Evolutionary conservation across 306 rosid genomes (phyloP).

Genomic region (Glycine latifolia): DNA sequence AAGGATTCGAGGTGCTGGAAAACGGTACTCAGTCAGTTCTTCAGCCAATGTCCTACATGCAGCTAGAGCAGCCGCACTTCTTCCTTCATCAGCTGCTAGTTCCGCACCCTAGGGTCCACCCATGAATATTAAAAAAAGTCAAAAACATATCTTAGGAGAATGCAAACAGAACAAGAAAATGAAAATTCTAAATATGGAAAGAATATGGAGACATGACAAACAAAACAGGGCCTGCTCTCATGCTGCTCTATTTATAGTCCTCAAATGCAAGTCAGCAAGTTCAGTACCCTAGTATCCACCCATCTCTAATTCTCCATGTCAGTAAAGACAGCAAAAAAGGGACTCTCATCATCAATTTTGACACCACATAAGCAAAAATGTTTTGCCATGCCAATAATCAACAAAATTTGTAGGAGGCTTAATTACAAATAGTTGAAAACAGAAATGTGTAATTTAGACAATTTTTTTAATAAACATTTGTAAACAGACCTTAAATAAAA

Average conservation of each 20-base stretch:
- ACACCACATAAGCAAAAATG: neutral
- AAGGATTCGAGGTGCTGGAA: conserved; percentile 98
- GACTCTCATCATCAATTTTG: neutral
- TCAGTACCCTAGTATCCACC: no score
- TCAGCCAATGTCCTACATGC: conserved; percentile 99
- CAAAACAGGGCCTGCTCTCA: neutral
- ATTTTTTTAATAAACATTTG: conserved; percentile 2
- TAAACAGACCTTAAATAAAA: conserved; percentile 2
- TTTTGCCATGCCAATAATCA: conserved; percentile 22
- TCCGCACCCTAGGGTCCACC: conserved; percentile 85
- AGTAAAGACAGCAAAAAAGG: neutral
- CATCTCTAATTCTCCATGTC: neutral
- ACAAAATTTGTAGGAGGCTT: conserved; percentile 24
- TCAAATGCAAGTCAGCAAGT: no score
- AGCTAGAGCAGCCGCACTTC: conserved; percentile 93
- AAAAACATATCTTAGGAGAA: neutral
- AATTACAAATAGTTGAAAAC: neutral
- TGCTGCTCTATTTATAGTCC: no score
- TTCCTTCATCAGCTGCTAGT: conserved; percentile 88
- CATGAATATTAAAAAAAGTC: conserved; percentile 19
- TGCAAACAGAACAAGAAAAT: conserved; percentile 21
- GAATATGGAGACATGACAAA: neutral
- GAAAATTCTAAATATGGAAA: conserved; percentile 35
- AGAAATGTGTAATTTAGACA: neutral
- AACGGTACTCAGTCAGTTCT: conserved; percentile 87